These are phyloP conservation scores for Schizochytrium sp. DNA, from an alignment of 108 stramenopile genomes.

Conservation along the genomic window DNA sequence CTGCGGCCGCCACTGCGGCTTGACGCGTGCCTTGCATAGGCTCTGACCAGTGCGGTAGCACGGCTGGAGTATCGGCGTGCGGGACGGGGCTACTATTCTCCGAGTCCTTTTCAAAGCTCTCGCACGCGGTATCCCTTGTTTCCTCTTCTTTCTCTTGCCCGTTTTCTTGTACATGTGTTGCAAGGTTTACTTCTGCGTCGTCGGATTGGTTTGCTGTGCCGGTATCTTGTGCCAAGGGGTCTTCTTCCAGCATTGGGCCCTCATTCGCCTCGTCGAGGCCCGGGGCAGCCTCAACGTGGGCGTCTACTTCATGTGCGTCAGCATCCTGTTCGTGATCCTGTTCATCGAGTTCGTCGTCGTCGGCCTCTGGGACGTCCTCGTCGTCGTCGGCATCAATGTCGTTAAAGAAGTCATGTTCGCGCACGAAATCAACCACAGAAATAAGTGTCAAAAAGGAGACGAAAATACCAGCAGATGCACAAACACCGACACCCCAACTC, in stretches of 20 bases:
- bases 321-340: background rate
- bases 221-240: background rate
- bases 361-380: background rate
- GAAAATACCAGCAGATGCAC: background rate
- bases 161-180: no score
- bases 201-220: background rate
- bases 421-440: background rate
- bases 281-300: no score
- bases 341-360: background rate
- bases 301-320: background rate
- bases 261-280: no score
- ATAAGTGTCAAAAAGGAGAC: background rate
- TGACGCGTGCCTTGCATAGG: no score
- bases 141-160: no score
- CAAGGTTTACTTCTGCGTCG: background rate
- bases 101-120: no score
- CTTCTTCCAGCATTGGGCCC: background rate
- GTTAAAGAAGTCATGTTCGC: background rate
- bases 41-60: no score
- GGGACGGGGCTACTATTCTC: no score
- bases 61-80: no score
- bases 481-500: background rate
- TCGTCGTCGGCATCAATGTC: background rate
- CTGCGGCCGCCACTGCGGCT: no score
- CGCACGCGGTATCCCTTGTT: no score